phyloP scores from a whole-genome alignment of 2,329 filamentous ascomycete genomes.

The Clarireedia paspali region DNA sequence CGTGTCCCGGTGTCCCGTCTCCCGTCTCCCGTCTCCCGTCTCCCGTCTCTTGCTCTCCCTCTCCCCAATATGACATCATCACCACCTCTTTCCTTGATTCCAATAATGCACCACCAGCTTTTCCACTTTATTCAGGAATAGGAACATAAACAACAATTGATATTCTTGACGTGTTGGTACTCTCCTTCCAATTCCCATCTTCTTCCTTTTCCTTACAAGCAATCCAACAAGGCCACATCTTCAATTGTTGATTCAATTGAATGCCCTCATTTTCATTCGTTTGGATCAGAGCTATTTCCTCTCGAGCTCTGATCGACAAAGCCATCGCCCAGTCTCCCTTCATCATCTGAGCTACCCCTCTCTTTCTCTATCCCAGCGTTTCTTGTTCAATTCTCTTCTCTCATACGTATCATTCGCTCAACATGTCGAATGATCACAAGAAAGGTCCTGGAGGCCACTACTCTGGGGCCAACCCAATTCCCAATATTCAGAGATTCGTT shows the following conservation, averaged over 20 bases:
- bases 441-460: slow-evolving; percentile 14
- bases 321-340: too few relatives aligned
- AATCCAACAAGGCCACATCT: too few relatives aligned
- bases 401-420: neutral
- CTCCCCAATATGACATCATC: neutral
- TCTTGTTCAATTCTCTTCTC: neutral
- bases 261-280: too few relatives aligned
- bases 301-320: too few relatives aligned
- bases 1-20: too few relatives aligned
- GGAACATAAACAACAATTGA: neutral
- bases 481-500: slow-evolving; percentile 35
- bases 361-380: neutral
- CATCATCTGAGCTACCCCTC: neutral
- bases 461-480: slow-evolving; percentile 19
- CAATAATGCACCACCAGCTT: neutral
- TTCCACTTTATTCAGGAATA: neutral
- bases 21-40: too few relatives aligned
- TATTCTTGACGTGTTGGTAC: neutral
- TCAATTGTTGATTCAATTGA: too few relatives aligned
- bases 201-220: too few relatives aligned
- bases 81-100: neutral
- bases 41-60: too few relatives aligned
- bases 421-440: slow-evolving; percentile 9
- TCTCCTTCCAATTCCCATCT: too few relatives aligned
- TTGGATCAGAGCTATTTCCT: too few relatives aligned